Percentiles rank a stretch among this genome's conserved stretches.
phyloP scores from a whole-genome alignment of 352 stramenopile species.

The Elongisporangium senticosum region DNA sequence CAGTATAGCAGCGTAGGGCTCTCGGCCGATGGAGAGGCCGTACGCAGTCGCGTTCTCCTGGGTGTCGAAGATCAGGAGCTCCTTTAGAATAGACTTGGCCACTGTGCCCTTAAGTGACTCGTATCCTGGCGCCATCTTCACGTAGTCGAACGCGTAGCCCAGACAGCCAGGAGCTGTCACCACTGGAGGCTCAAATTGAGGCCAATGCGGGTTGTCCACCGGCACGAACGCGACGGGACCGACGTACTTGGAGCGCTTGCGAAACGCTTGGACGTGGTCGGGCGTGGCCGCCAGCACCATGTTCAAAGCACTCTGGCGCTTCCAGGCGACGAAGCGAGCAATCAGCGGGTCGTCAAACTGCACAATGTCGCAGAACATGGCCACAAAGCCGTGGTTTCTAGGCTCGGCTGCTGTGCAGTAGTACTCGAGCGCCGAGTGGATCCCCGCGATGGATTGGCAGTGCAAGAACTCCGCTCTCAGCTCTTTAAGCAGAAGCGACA shows the following conservation, averaged over 20 bases:
- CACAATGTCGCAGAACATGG: conserved; percentile 75
- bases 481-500: conserved; percentile 34
- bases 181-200: conserved; percentile 35
- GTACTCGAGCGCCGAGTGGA: conserved; percentile 37
- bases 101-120: conserved; percentile 57
- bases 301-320: conserved; percentile 49
- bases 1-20: conserved; percentile 39
- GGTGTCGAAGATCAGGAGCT: conserved; percentile 73
- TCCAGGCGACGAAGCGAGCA: conserved; percentile 45
- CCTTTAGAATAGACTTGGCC: conserved; percentile 66
- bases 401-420: conserved; percentile 43
- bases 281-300: conserved; percentile 61
- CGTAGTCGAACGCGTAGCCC: conserved; percentile 71
- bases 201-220: conserved; percentile 66
- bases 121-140: conserved; percentile 48
- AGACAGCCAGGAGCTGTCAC: conserved; percentile 46
- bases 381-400: conserved; percentile 53
- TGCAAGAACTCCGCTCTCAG: conserved; percentile 48
- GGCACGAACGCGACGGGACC: conserved; percentile 64
- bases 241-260: conserved; percentile 36
- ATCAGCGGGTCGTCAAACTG: conserved; percentile 55
- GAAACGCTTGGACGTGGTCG: conserved; percentile 54
- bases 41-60: conserved; percentile 39
- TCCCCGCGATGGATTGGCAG: conserved; percentile 25
- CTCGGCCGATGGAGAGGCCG: conserved; percentile 21